These are phyloP conservation scores for Sugiyamaella paludigena DNA, from an alignment of 1,139 yeast species.

Conservation along the genomic window DNA sequence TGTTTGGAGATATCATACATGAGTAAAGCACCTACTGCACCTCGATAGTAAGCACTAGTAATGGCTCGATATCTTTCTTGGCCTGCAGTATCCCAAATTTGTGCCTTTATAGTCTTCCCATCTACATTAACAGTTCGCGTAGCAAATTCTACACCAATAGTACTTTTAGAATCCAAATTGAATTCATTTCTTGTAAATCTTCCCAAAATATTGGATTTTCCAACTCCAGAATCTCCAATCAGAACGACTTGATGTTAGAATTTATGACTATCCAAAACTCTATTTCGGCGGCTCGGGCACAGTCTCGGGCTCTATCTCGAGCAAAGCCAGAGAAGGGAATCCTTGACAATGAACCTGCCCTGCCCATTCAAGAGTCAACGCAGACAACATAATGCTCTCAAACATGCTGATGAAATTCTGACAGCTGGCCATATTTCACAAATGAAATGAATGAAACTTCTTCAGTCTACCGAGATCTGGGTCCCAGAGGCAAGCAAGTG, in stretches of 20 bases:
- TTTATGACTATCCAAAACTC: too few species aligned
- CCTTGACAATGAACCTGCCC: too few species aligned
- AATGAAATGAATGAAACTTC: too few species aligned
- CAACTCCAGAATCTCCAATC: conserved; percentile 98
- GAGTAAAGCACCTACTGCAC: conserved; percentile 95
- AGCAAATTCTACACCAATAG: conserved; percentile 98
- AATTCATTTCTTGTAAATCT: conserved; percentile 95
- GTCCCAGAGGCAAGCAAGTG: too few species aligned
- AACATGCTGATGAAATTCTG: too few species aligned
- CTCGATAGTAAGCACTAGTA: conserved; percentile 95
- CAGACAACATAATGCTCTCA: too few species aligned
- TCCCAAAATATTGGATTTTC: conserved; percentile 89
- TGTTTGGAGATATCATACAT: conserved; percentile 95
- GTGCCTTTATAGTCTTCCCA: conserved; percentile 94
- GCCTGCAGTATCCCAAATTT: conserved; percentile 99
- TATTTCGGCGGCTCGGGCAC: too few species aligned
- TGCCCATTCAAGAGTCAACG: too few species aligned
- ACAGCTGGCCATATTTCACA: too few species aligned
- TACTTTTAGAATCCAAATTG: conserved; percentile 88
- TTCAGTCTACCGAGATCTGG: too few species aligned
- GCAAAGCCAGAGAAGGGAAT: too few species aligned
- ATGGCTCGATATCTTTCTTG: conserved; percentile 98
- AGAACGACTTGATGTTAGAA: conserved; percentile 55
- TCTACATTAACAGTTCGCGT: conserved; percentile 94
- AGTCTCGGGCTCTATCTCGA: too few species aligned